Percentiles rank a stretch among this genome's conserved stretches.
Evolutionary conservation across 148 eudicot species (phyloP).

Genomic region (Chenopodium quinoa): DNA sequence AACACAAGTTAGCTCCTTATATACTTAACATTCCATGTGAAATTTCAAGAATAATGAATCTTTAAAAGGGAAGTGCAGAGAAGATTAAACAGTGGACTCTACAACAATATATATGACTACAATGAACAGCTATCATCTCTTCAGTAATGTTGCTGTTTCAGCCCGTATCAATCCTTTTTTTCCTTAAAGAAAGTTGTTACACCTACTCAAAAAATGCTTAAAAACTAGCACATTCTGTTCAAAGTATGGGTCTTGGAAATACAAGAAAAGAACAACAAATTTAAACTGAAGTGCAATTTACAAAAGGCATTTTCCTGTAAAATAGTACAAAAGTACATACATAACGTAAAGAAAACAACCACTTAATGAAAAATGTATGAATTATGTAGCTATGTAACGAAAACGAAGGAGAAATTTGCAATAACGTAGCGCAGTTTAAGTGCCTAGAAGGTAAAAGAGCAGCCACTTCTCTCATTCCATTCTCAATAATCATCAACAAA

Average conservation of each 20-base stretch:
- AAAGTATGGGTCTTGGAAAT: not conserved
- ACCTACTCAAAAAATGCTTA: not conserved
- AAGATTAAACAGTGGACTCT: not conserved
- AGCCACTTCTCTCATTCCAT: not conserved
- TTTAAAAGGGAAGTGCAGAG: not conserved
- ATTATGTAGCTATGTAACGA: too few relatives aligned
- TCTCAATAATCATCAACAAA: not conserved
- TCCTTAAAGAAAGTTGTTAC: not conserved
- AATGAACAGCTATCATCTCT: not conserved
- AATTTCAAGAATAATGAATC: too few relatives aligned
- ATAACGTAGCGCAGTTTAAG: not conserved
- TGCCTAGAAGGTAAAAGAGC: not conserved
- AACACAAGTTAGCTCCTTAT: constrained; percentile 22
- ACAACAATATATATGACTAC: not conserved
- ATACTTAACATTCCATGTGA: not conserved
- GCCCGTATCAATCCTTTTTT: not conserved
- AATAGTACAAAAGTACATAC: too few relatives aligned
- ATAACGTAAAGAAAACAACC: too few relatives aligned
- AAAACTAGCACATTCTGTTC: not conserved
- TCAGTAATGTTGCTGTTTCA: not conserved
- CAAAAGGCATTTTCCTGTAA: too few relatives aligned
- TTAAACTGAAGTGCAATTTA: too few relatives aligned
- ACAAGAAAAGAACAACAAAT: not conserved
- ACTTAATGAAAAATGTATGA: too few relatives aligned
- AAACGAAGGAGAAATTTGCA: too few relatives aligned